Percentiles rank a stretch among this genome's conserved stretches.
phyloP scores from a whole-genome alignment of 2,329 filamentous ascomycete genomes.

The Zalaria sp. region DNA sequence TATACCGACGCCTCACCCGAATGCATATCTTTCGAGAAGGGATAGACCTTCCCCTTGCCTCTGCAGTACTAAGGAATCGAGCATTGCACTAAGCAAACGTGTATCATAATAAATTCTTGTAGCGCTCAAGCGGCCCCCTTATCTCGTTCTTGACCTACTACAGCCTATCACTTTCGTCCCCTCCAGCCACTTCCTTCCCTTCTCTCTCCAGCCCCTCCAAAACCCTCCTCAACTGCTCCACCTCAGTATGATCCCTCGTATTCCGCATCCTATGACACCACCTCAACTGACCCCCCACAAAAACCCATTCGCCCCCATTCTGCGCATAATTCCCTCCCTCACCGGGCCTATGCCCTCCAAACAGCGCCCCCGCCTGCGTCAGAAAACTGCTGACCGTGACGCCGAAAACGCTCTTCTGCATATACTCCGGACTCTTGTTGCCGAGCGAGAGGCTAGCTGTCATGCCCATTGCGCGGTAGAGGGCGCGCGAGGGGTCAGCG shows the following conservation, averaged over 20 bases:
- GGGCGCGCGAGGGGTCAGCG: constrained; percentile 15
- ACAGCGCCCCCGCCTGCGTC: neutral
- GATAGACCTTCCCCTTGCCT: no score
- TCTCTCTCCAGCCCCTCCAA: constrained; percentile 8
- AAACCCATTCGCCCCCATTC: constrained; percentile 25
- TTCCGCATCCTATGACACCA: constrained; percentile 22
- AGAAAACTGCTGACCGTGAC: constrained; percentile 8
- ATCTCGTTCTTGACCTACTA: no score
- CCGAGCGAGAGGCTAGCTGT: constrained; percentile 11
- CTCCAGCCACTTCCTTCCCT: no score
- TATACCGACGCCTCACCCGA: no score
- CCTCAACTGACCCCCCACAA: constrained; percentile 16
- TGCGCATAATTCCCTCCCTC: constrained; percentile 11
- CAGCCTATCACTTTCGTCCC: no score
- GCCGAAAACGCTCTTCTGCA: constrained; percentile 6
- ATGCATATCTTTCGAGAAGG: no score
- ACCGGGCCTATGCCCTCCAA: neutral
- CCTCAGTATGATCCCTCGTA: constrained; percentile 19
- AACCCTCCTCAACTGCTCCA: constrained; percentile 16
- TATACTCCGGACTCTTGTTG: constrained; percentile 14
- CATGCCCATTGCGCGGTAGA: constrained; percentile 19
- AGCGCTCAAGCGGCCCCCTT: no score
- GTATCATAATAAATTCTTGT: no score
- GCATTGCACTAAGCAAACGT: no score
- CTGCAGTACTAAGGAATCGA: no score